These are phyloP conservation scores for Nidula microcarpa DNA, from an alignment of 768 basidiomycete genomes.

Conservation along the genomic window DNA sequence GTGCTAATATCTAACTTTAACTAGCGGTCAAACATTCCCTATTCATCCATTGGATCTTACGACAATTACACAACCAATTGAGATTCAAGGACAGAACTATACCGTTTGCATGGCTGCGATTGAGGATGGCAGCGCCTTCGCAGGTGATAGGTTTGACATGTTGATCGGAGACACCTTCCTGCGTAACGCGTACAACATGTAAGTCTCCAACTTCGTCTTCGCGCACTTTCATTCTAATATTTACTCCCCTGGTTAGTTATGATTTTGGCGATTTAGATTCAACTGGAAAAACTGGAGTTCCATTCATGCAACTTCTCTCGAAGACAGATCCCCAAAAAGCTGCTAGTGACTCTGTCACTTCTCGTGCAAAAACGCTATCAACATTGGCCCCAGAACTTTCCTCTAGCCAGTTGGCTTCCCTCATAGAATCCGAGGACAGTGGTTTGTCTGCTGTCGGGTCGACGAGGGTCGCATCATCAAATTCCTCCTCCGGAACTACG, in stretches of 20 bases:
- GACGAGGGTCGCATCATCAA: too few relatives aligned
- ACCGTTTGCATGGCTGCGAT: slow-evolving; percentile 37
- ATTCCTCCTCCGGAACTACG: too few relatives aligned
- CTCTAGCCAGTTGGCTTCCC: too few relatives aligned
- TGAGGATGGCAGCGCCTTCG: slow-evolving; percentile 16
- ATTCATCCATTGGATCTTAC: slow-evolving; percentile 42
- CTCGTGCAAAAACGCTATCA: too few relatives aligned
- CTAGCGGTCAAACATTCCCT: slow-evolving; percentile 24
- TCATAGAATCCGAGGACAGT: too few relatives aligned
- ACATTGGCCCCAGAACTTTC: too few relatives aligned
- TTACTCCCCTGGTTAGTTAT: slow-evolving; percentile 20
- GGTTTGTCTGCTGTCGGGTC: too few relatives aligned
- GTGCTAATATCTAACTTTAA: slow-evolving; percentile 4
- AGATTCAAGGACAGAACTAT: slow-evolving; percentile 23
- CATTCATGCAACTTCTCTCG: slow-evolving; percentile 38
- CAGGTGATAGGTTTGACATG: slow-evolving; percentile 26
- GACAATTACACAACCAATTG: slow-evolving; percentile 18
- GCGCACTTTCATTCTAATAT: not conserved
- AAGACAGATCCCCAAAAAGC: slow-evolving; percentile 30
- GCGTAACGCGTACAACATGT: slow-evolving; percentile 44
- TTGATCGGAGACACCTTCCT: slow-evolving; percentile 41
- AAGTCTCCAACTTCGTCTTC: slow-evolving; percentile 6
- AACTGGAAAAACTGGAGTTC: slow-evolving; percentile 14
- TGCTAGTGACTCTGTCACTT: slow-evolving; percentile 11
- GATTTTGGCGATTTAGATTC: slow-evolving; percentile 33